Conservation (phyloP, 2,329 filamentous ascomycete species). For the Colletotrichum paranaense region DNA sequence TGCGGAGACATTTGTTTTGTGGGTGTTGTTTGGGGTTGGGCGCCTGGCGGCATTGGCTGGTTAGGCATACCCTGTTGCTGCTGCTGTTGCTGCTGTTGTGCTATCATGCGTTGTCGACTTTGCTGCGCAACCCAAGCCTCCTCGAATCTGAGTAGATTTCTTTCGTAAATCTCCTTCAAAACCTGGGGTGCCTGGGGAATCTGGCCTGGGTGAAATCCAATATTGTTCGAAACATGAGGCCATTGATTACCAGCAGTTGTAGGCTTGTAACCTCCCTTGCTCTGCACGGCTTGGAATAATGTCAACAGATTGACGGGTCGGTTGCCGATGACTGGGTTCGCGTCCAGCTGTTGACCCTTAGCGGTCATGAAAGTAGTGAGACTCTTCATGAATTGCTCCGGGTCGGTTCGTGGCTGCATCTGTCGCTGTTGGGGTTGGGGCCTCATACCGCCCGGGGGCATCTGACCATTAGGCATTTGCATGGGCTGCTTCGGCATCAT, state of each 20-base stretch:
- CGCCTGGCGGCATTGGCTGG: conserved; percentile 46
- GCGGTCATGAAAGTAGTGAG: conserved; percentile 82
- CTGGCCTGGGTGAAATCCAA: conserved; percentile 72
- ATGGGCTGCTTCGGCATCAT: conserved; percentile 66
- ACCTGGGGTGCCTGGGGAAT: conserved; percentile 75
- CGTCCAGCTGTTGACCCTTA: conserved; percentile 78
- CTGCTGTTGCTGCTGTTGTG: conserved; percentile 54
- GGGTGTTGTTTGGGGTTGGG: conserved; percentile 49
- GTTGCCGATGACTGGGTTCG: conserved; percentile 78
- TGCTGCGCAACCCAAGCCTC: conserved; percentile 71
- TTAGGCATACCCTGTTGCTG: conserved; percentile 41
- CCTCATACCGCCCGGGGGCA: conserved; percentile 60
- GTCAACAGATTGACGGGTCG: conserved; percentile 79
- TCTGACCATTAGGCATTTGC: conserved; percentile 67
- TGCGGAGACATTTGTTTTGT: conserved; percentile 54
- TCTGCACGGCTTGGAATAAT: conserved; percentile 79
- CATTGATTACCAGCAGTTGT: conserved; percentile 79
- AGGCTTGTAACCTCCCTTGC: conserved; percentile 82
- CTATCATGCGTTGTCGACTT: conserved; percentile 61
- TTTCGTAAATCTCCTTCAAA: conserved; percentile 79
- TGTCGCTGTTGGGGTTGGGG: conserved; percentile 56
- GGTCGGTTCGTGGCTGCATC: conserved; percentile 56
- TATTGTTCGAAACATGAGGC: conserved; percentile 74
- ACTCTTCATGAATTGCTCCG: conserved; percentile 80
- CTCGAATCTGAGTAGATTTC: conserved; percentile 83